Conservation (phyloP, 257 asterid genomes). For the Nyctanthes arbortristis region DNA sequence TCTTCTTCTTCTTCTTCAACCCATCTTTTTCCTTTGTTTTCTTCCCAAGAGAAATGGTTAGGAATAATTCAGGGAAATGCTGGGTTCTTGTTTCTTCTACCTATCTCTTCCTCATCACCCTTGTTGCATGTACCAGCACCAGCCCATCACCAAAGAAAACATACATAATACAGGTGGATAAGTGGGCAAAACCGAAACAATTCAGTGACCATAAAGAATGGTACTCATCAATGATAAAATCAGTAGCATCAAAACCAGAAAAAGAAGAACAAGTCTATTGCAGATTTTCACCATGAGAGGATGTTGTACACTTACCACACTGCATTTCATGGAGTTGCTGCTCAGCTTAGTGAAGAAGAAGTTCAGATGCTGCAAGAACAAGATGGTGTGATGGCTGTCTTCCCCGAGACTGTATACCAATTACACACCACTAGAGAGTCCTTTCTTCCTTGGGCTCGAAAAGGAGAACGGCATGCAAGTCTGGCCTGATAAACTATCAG, state of each 20-base stretch:
- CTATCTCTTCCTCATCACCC: conserved; percentile 16
- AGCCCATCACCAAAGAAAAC: conserved; percentile 40
- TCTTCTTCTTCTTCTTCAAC: not conserved
- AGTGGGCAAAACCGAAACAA: conserved; percentile 64
- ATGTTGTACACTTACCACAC: conserved; percentile 68
- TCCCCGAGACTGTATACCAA: conserved; percentile 62
- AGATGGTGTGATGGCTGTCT: conserved; percentile 56
- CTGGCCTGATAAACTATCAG: conserved; percentile 29
- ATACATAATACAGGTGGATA: conserved; percentile 70
- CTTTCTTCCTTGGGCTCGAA: conserved; percentile 75
- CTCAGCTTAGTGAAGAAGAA: conserved; percentile 57
- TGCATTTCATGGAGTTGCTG: conserved; percentile 89
- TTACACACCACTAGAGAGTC: conserved; percentile 95
- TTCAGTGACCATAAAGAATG: conserved; percentile 62
- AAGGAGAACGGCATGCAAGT: conserved; percentile 35
- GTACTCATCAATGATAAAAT: conserved; percentile 67
- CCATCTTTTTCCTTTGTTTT: not conserved
- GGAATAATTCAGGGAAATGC: conserved; percentile 33
- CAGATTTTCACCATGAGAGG: conserved; percentile 38
- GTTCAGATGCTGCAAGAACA: conserved; percentile 31
- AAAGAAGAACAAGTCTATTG: conserved; percentile 1
- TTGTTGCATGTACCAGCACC: conserved; percentile 8
- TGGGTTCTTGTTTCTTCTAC: conserved; percentile 30
- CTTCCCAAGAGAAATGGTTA: conserved; percentile 40
- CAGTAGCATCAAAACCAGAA: conserved; percentile 29